Base-by-base conservation (phyloP, 768 basidiomycete genomes). In the Cystofilobasidium ferigula region DNA sequence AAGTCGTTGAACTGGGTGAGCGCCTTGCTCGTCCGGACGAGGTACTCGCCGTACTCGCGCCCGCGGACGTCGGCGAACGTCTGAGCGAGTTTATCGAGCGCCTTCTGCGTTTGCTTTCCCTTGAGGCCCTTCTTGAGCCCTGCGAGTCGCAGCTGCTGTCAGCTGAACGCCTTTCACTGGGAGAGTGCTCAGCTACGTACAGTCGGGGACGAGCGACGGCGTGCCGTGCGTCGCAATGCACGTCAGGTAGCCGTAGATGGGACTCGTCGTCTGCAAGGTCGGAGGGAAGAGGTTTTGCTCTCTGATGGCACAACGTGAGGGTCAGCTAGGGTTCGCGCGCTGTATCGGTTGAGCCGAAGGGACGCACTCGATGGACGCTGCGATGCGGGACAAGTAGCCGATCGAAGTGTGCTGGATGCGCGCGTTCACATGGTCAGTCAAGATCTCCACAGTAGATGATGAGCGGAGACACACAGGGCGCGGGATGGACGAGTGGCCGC, bases 251-350 rank as follows among this genome's bases (percentile, higher is more conserved):
- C 56, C 51, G 36, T 63, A 68, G 51, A 68, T 59, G 20, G 67
- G 67, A 0, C 61, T 63, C 13, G 61, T 36, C 4, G 67, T 56
- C n/a, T 57, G 38, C 10, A 68, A 47, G 12, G 61, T 68, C 4
- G 67, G 67, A n/a, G 67, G 67, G 47, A 68, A 68, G n/a, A 68
- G 67, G 57, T 47, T 43, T 26, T 61, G 51, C n/a, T 68, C 67
- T 36, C 64, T 66, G 35, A 5, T 6, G 38, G 61, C n/a, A 26
- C 10, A 20, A 22, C 28, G 26, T 18, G 24, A 38, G 28, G 8
- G 47, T 47, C 47, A 65, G 38, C 32, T 8, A 10, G n/a, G 9
- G 3, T 0, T 20, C n/a, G 24, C 53, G 10, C 26, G 4, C n/a
- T 22, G 22, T 45, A 24, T 7, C 3, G 43, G 45, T 7, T 6